Base-by-base conservation (phyloP, 805 yeast genomes). In the Candida ortonii region DNA sequence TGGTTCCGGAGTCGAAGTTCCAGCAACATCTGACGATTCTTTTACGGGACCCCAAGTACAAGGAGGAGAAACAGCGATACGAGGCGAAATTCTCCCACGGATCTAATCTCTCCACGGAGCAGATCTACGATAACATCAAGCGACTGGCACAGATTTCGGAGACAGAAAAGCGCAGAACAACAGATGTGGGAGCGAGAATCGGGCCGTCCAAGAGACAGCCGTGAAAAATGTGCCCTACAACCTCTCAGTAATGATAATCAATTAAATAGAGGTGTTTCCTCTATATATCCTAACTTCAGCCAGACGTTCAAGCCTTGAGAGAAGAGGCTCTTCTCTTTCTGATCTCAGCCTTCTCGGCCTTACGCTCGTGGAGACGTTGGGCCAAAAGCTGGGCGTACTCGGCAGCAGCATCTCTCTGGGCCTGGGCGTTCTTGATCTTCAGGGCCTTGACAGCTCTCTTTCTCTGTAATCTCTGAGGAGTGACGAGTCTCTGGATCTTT, bases 311-410 rank as follows among this genome's bases (percentile, higher is more conserved):
- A 78, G 89, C 88, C 76, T 84, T 87, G 71, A 93, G 81, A 61
- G 97, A 93, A 64, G 97, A 89, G 71, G 98, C 97, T 81, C 98
- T 88, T 84, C 97, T 88, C 95, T 90, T 90, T 79, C 84, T 88
- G 74, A 84, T 80, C 79, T 88, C 97, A 74, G 96, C 96, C 78
- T 79, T 86, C 76, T 87, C 95, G 68, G 94, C 90, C 80, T 90
- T 90, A 78, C 89, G 87, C 76, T 90, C 97, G 73, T 87, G 84
- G 71, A 90, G 84, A 75, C 97, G 90, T 78, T 87, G 76, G 68
- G 99, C 97, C 70, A 93, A 80, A 68, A 93, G 79, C 76, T 89
- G 95, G 67, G 97, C 95, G 83, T 93, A 93, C 76, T 93, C 98
- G 67, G 97, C 95, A 73, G 99, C 98, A 76, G 95, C 96, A 72